Percentiles rank a stretch among this genome's conserved stretches.
Conservation (phyloP, 2,329 filamentous ascomycete species). For the Clonostachys rosea region DNA sequence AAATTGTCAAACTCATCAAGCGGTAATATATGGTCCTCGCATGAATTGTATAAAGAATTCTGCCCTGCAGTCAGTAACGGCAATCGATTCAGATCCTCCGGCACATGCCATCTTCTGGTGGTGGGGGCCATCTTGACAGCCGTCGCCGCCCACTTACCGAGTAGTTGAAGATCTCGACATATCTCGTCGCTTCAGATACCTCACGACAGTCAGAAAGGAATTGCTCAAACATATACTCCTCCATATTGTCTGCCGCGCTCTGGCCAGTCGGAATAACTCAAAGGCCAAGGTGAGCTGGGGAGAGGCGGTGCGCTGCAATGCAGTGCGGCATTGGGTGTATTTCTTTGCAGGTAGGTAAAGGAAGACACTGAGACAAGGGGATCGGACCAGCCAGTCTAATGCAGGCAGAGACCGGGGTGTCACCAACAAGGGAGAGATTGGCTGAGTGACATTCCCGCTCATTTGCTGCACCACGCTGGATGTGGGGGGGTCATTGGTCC, state of each 20-base stretch:
- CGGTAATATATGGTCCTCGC: slow-evolving; percentile 46
- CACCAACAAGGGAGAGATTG: too few species aligned
- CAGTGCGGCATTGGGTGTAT: too few species aligned
- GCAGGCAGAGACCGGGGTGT: too few species aligned
- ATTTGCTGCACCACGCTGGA: too few species aligned
- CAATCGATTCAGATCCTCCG: not conserved
- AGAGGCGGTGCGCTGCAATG: too few species aligned
- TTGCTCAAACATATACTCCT: slow-evolving; percentile 51
- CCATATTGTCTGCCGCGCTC: slow-evolving; percentile 31
- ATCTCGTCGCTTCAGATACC: slow-evolving; percentile 47
- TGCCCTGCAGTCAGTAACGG: slow-evolving; percentile 11
- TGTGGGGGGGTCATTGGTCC: too few species aligned
- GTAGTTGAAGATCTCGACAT: slow-evolving; percentile 56
- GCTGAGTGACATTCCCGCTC: too few species aligned
- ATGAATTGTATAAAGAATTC: slow-evolving; percentile 43
- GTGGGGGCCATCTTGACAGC: not conserved
- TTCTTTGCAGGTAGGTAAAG: too few species aligned
- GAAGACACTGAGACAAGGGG: too few species aligned
- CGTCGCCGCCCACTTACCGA: slow-evolving; percentile 33
- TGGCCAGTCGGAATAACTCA: too few species aligned
- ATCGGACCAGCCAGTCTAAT: too few species aligned
- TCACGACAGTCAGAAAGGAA: slow-evolving; percentile 41
- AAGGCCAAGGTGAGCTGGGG: too few species aligned
- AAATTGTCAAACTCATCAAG: slow-evolving; percentile 56
- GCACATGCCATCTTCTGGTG: not conserved